Conservation (phyloP, 2,329 filamentous ascomycete genomes). For the Alternaria metachromatica region DNA sequence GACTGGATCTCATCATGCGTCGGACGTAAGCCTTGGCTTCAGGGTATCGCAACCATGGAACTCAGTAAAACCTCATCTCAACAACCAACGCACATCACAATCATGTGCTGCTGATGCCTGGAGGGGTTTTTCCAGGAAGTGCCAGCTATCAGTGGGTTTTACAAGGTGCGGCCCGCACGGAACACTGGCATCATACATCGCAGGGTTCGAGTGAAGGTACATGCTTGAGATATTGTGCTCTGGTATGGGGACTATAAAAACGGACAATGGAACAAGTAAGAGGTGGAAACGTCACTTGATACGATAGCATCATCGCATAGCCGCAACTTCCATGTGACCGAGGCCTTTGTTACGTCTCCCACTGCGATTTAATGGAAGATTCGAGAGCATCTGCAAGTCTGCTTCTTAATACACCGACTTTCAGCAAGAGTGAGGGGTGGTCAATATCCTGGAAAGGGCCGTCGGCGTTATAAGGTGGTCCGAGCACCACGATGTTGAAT, state of each 20-base stretch:
- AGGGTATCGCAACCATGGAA: neutral
- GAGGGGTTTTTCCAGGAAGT: neutral
- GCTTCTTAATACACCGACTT: neutral
- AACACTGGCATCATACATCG: slow-evolving; percentile 5
- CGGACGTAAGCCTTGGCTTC: neutral
- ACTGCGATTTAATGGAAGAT: neutral
- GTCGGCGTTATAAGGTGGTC: neutral
- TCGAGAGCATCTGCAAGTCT: neutral
- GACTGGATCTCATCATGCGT: neutral
- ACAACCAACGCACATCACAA: neutral
- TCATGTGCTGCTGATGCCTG: neutral
- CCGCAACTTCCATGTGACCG: neutral
- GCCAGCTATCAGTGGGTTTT: neutral
- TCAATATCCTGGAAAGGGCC: neutral
- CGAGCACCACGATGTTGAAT: slow-evolving; percentile 12
- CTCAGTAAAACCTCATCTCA: neutral
- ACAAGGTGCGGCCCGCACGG: neutral
- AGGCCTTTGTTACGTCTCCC: neutral
- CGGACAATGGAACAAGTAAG: neutral
- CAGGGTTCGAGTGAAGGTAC: slow-evolving; percentile 8
- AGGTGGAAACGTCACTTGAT: neutral
- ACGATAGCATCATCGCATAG: neutral
- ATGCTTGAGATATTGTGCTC: neutral
- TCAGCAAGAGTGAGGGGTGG: neutral
- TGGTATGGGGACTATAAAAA: neutral